Evolutionary conservation across 2,329 filamentous ascomycete species (phyloP).

Genomic region (Leptographium radiaticola): DNA sequence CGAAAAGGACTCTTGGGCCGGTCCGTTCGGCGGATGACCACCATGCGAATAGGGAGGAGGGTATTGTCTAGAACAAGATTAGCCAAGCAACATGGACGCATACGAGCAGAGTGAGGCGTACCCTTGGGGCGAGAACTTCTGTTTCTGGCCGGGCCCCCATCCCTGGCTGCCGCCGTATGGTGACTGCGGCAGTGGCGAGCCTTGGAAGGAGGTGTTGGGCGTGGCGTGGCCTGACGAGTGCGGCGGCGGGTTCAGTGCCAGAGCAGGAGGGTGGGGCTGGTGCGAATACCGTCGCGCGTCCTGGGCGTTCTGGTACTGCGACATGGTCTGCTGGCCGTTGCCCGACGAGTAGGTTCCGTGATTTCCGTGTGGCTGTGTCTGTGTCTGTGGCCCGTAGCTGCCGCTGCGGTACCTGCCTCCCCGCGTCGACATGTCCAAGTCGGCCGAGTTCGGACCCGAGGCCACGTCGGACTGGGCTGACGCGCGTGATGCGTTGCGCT

Average conservation of each 20-base stretch:
- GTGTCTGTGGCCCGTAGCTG: neutral
- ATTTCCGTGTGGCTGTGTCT: neutral
- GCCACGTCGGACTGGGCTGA: constrained; percentile 21
- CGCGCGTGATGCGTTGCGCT: constrained; percentile 26
- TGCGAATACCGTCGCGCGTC: neutral
- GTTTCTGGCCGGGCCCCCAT: constrained; percentile 22
- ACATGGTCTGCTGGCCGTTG: constrained; percentile 20
- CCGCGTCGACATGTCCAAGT: constrained; percentile 35
- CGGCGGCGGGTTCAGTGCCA: constrained; percentile 6
- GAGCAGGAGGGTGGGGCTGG: neutral
- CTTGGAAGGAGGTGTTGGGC: constrained; percentile 28
- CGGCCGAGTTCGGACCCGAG: constrained; percentile 35
- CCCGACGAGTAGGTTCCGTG: constrained; percentile 19
- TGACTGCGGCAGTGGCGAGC: constrained; percentile 29
- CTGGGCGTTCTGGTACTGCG: constrained; percentile 1
- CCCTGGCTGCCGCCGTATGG: constrained; percentile 26
- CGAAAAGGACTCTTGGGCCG: constrained; percentile 41
- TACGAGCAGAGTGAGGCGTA: constrained; percentile 15
- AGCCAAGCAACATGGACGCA: neutral
- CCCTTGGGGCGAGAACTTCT: constrained; percentile 28
- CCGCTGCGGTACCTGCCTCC: constrained; percentile 22
- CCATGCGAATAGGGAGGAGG: constrained; percentile 45
- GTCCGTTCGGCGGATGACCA: constrained; percentile 36
- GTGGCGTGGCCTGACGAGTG: constrained; percentile 28
- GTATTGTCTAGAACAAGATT: constrained; percentile 40